Percentiles rank a stretch among this genome's conserved stretches.
phyloP scores from a whole-genome alignment of 441 rosid genomes.

The Corymbia calophylla region DNA sequence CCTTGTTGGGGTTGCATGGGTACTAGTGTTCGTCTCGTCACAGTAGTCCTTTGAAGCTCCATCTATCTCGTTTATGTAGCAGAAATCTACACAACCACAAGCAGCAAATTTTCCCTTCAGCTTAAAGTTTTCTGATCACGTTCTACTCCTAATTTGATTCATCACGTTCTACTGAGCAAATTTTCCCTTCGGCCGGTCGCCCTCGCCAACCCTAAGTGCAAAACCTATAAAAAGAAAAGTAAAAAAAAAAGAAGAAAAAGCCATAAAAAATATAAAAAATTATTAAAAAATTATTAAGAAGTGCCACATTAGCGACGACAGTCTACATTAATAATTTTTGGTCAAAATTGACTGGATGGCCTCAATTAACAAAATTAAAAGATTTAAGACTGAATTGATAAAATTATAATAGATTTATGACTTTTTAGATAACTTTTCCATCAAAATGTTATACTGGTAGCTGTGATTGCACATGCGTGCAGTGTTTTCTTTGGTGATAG shows the following conservation, averaged over 20 bases:
- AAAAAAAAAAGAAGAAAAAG: too few relatives aligned
- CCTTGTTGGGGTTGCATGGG: background rate
- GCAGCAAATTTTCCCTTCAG: background rate
- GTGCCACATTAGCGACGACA: too few relatives aligned
- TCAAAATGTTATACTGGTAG: background rate
- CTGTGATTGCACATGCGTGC: background rate
- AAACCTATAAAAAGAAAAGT: too few relatives aligned
- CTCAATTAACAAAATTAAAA: too few relatives aligned
- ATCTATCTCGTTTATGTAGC: conserved; percentile 13
- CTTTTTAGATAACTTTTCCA: too few relatives aligned
- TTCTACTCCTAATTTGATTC: background rate
- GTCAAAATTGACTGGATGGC: too few relatives aligned
- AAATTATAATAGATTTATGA: too few relatives aligned
- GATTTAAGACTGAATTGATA: too few relatives aligned
- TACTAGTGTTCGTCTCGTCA: background rate
- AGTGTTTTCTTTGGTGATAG: background rate
- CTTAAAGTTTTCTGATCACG: background rate
- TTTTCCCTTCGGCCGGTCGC: background rate
- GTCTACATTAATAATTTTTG: too few relatives aligned
- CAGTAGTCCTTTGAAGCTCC: background rate
- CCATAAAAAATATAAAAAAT: too few relatives aligned
- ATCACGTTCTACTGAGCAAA: background rate
- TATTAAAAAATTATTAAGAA: too few relatives aligned
- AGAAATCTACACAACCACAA: background rate
- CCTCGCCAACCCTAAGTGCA: too few relatives aligned